These are phyloP conservation scores for Comarum palustre DNA, from an alignment of 306 rosid species.

Conservation along the genomic window DNA sequence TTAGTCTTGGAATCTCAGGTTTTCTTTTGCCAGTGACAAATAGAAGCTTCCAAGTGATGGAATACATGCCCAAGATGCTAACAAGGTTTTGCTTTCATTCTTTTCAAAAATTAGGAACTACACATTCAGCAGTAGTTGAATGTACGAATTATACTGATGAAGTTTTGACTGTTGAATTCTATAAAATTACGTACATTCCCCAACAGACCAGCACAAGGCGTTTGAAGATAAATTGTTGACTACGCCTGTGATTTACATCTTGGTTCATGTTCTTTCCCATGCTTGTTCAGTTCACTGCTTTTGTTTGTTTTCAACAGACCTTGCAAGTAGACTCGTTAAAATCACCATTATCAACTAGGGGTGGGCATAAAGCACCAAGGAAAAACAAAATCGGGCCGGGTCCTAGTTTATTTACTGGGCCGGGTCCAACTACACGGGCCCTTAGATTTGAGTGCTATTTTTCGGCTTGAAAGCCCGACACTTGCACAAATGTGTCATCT, in stretches of 20 bases:
- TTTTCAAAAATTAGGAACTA: background rate
- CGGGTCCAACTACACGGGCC: no score
- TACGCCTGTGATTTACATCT: background rate
- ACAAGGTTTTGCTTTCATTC: background rate
- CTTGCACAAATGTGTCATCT: no score
- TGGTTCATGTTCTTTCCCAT: background rate
- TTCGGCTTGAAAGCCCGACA: no score
- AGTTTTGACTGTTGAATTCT: background rate
- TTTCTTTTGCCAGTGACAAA: background rate
- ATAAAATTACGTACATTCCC: background rate
- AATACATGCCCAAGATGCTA: background rate
- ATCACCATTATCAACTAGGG: no score
- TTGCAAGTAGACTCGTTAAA: background rate
- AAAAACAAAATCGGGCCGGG: no score
- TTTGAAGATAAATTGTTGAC: background rate
- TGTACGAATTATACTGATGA: background rate
- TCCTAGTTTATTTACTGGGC: no score
- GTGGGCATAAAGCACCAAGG: no score
- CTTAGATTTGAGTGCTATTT: no score
- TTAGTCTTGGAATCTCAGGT: background rate
- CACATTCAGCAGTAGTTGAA: background rate
- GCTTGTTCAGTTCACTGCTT: background rate
- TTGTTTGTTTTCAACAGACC: background rate
- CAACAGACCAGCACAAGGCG: background rate
- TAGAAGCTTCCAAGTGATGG: background rate